Evolutionary conservation across 805 yeast species (phyloP).

Genomic region (Clavispora vitiphila): DNA sequence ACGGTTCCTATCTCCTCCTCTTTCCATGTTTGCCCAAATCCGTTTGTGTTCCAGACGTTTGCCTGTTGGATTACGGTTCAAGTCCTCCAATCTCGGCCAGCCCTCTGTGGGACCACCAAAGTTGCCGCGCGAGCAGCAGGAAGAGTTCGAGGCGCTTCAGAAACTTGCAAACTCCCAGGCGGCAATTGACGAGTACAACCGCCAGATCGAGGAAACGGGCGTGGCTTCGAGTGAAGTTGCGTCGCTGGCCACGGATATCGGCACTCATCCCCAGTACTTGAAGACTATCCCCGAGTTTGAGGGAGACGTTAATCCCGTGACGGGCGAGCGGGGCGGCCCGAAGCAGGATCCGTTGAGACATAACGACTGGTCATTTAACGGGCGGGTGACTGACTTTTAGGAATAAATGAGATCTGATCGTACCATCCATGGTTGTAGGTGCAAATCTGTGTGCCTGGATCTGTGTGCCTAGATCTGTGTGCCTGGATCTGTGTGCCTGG

Average conservation of each 20-base stretch:
- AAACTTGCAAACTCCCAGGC: slow-evolving; percentile 73
- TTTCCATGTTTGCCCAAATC: background rate
- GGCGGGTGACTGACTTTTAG: slow-evolving; percentile 91
- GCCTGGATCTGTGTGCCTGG: too few species aligned
- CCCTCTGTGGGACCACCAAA: slow-evolving; percentile 54
- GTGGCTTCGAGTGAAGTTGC: slow-evolving; percentile 8
- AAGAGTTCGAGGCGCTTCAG: slow-evolving; percentile 86
- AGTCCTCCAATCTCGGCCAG: slow-evolving; percentile 20
- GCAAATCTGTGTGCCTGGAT: too few species aligned
- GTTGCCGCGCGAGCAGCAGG: slow-evolving; percentile 76
- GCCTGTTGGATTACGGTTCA: background rate
- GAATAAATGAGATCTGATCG: too few species aligned
- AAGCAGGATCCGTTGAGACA: slow-evolving; percentile 92
- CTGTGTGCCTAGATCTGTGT: too few species aligned
- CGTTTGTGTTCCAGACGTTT: background rate
- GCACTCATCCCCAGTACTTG: slow-evolving; percentile 65
- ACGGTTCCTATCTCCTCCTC: background rate
- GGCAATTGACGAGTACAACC: slow-evolving; percentile 71
- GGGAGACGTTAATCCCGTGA: slow-evolving; percentile 86
- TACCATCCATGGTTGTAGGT: too few species aligned
- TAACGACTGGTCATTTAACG: slow-evolving; percentile 87
- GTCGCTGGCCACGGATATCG: slow-evolving; percentile 45
- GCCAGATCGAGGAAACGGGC: slow-evolving; percentile 29
- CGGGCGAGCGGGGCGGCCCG: slow-evolving; percentile 97
- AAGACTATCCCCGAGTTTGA: slow-evolving; percentile 91